Conservation (phyloP, 2,329 filamentous ascomycete species). For the Tolypocladium nubicola region DNA sequence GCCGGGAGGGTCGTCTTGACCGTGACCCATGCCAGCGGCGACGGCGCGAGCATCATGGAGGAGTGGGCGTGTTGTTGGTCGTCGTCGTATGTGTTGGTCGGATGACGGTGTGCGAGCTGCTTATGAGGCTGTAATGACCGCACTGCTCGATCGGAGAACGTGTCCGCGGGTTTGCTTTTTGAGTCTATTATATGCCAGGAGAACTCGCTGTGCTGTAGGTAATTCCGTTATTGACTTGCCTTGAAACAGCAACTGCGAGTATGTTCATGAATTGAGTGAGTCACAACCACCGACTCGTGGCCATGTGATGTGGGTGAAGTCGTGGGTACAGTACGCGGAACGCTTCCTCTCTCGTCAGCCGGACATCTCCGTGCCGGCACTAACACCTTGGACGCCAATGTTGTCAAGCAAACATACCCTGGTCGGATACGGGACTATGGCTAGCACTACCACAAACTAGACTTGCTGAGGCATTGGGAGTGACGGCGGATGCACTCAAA, state of each 20-base stretch:
- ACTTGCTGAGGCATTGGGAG: background rate
- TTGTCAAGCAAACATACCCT: background rate
- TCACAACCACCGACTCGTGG: background rate
- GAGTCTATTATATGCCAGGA: background rate
- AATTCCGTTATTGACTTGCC: background rate
- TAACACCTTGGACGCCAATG: background rate
- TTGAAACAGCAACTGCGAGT: background rate
- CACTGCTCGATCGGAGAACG: background rate
- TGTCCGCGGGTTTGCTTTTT: background rate
- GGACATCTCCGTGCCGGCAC: background rate
- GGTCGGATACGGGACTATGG: too few relatives aligned
- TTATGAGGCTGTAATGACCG: background rate
- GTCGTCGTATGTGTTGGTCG: background rate
- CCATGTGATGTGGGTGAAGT: background rate
- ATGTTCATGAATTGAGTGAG: background rate
- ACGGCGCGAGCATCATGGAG: background rate
- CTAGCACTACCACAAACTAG: background rate
- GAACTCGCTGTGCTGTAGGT: background rate
- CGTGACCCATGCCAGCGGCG: constrained; percentile 21
- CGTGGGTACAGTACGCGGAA: background rate
- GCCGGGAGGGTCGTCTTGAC: constrained; percentile 39
- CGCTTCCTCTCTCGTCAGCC: background rate
- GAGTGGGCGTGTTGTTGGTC: background rate
- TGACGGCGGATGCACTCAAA: background rate
- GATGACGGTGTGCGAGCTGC: background rate